A percentile compares a stretch with the other conserved stretches of the same genome.
phyloP scores from a whole-genome alignment of 768 basidiomycete species.

The Cystofilobasidium bisporidii region DNA sequence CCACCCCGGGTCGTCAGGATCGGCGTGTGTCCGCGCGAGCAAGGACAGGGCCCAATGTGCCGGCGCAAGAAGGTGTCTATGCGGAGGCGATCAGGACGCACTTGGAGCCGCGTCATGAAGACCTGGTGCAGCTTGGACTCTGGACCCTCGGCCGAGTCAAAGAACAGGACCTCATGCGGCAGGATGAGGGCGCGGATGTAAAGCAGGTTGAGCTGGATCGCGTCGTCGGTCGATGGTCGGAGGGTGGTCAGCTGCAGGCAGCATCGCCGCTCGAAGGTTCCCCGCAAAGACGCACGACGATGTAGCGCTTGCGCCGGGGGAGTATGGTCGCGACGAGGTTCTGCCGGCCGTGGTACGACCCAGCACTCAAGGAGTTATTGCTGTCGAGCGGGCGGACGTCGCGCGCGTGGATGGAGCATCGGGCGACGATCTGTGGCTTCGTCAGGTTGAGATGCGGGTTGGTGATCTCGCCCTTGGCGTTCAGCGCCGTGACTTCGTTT shows the following conservation, averaged over 20 bases:
- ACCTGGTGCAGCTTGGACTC: constrained; percentile 12
- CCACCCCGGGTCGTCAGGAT: background rate
- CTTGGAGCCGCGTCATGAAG: constrained; percentile 9
- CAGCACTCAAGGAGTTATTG: constrained; percentile 9
- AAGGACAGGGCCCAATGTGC: too few species aligned
- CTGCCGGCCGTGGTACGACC: constrained; percentile 21
- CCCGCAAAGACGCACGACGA: background rate
- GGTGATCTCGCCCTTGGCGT: background rate
- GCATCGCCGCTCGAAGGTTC: background rate
- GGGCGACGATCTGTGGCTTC: constrained; percentile 15
- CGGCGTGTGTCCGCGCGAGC: too few species aligned
- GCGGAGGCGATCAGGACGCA: background rate
- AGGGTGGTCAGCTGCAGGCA: too few species aligned
- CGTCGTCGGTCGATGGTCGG: background rate
- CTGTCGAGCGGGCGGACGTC: constrained; percentile 25
- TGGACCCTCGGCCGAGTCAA: constrained; percentile 24
- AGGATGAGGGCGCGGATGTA: constrained; percentile 24
- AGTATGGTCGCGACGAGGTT: constrained; percentile 27
- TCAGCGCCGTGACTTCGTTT: constrained; percentile 16
- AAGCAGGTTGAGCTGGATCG: constrained; percentile 20
- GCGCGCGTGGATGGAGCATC: constrained; percentile 7
- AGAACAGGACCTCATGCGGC: constrained; percentile 10
- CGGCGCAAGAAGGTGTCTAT: too few species aligned
- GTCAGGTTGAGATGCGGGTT: constrained; percentile 21
- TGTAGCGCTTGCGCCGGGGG: constrained; percentile 3